Evolutionary conservation across 2,329 filamentous ascomycete genomes (phyloP).

Genomic region (Nectriaceae sp.): DNA sequence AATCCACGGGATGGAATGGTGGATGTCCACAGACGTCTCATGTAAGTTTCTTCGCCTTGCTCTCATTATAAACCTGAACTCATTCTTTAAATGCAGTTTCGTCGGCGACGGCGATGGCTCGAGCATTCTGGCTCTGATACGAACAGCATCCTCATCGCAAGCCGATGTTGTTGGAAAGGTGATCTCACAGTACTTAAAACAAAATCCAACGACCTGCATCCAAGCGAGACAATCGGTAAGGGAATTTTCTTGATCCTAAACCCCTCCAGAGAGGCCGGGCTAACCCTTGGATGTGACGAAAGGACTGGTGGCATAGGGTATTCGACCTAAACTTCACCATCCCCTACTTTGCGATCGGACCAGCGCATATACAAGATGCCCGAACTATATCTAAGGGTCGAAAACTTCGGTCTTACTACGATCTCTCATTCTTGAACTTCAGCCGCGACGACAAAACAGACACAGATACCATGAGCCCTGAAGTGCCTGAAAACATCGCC

Average conservation of each 20-base stretch:
- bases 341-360: slow-evolving; percentile 11
- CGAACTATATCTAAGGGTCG: neutral
- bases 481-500: too few species aligned
- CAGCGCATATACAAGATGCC: neutral
- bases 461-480: too few species aligned
- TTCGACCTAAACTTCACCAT: slow-evolving; percentile 15
- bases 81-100: slow-evolving; percentile 7
- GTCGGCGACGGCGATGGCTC: slow-evolving; percentile 12
- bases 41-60: neutral
- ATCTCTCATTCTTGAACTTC: neutral
- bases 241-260: slow-evolving; percentile 1
- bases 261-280: neutral
- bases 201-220: slow-evolving; percentile 5
- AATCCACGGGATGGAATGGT: neutral
- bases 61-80: neutral
- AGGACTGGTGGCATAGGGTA: neutral
- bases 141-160: slow-evolving; percentile 6
- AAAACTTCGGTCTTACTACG: neutral
- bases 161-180: slow-evolving; percentile 4
- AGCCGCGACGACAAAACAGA: neutral
- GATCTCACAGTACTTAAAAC: slow-evolving; percentile 11
- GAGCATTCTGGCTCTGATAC: slow-evolving; percentile 7
- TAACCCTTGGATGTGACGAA: neutral
- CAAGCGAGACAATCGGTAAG: slow-evolving; percentile 3
- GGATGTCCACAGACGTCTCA: neutral